Evolutionary conservation across 305 asterid species (phyloP).

Genomic region (Rubia tinctorum): DNA sequence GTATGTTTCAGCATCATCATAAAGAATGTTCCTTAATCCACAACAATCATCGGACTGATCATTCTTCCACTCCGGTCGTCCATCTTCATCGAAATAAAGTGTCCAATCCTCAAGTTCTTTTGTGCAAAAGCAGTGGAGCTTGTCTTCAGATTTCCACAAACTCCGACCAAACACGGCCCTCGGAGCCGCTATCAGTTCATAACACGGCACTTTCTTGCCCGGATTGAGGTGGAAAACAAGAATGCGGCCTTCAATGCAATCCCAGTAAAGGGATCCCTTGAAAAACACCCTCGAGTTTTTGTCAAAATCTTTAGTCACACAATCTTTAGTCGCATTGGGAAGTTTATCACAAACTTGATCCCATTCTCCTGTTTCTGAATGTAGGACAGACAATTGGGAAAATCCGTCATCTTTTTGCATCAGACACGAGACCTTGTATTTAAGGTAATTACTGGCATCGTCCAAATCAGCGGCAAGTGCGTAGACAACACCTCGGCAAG

Average conservation of each 20-base stretch:
- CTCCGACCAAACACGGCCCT: not conserved
- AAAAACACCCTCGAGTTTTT: not conserved
- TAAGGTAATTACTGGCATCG: not conserved
- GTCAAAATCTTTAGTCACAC: too few relatives aligned
- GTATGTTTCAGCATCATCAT: not conserved
- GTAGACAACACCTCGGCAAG: not conserved
- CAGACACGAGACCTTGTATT: not conserved
- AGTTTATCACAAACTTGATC: too few relatives aligned
- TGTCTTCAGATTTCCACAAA: conserved; percentile 10
- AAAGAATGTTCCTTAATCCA: not conserved
- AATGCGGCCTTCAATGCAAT: conserved; percentile 4
- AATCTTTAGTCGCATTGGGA: too few relatives aligned
- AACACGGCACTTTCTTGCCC: not conserved
- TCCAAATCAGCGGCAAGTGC: conserved; percentile 1
- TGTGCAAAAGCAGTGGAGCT: conserved; percentile 5
- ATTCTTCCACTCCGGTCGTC: not conserved
- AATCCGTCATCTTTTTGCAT: too few relatives aligned
- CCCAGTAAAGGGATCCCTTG: conserved; percentile 4
- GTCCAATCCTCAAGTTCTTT: not conserved
- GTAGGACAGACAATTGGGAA: too few relatives aligned
- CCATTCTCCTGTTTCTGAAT: too few relatives aligned
- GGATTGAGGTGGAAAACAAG: conserved; percentile 2
- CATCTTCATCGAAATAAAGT: not conserved
- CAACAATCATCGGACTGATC: not conserved
- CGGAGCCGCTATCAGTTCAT: not conserved